Conservation (phyloP, 2,329 filamentous ascomycete genomes). For the Xylariaceae sp. region DNA sequence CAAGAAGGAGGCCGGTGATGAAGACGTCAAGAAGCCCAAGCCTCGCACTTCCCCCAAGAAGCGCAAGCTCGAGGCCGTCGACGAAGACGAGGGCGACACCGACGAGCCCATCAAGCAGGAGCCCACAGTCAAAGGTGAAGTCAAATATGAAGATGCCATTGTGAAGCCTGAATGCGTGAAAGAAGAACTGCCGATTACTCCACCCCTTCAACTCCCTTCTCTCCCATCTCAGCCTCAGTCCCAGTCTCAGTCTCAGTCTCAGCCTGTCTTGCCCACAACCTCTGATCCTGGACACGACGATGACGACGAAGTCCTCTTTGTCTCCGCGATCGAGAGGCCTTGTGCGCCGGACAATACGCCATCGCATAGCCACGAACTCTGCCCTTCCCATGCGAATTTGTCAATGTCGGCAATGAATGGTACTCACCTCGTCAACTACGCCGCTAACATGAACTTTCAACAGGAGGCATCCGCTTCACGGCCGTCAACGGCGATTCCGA, state of each 20-base stretch:
- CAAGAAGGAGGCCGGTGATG: slow-evolving; percentile 26
- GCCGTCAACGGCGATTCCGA: neutral
- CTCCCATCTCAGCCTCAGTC: slow-evolving; percentile 9
- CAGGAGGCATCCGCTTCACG: slow-evolving; percentile 17
- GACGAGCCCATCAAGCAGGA: slow-evolving; percentile 29
- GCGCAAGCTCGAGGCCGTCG: slow-evolving; percentile 34
- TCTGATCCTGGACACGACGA: slow-evolving; percentile 20
- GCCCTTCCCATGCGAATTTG: slow-evolving; percentile 17
- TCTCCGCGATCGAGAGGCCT: slow-evolving; percentile 26
- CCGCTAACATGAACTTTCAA: slow-evolving; percentile 28
- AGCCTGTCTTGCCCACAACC: neutral
- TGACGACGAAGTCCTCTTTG: slow-evolving; percentile 30
- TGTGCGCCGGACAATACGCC: slow-evolving; percentile 9
- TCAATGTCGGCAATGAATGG: slow-evolving; percentile 19
- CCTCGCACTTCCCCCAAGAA: slow-evolving; percentile 27
- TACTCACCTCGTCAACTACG: slow-evolving; percentile 26
- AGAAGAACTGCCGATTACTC: slow-evolving; percentile 13
- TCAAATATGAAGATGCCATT: slow-evolving; percentile 32
- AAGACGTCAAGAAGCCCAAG: slow-evolving; percentile 20
- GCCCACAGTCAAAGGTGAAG: slow-evolving; percentile 31
- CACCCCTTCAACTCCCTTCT: slow-evolving; percentile 6
- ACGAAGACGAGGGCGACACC: slow-evolving; percentile 33
- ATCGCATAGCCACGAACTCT: slow-evolving; percentile 8
- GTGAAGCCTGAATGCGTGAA: slow-evolving; percentile 30
- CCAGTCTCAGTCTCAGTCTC: neutral